phyloP scores from a whole-genome alignment of 169 alveolate genomes.

The Babesia sp. region DNA sequence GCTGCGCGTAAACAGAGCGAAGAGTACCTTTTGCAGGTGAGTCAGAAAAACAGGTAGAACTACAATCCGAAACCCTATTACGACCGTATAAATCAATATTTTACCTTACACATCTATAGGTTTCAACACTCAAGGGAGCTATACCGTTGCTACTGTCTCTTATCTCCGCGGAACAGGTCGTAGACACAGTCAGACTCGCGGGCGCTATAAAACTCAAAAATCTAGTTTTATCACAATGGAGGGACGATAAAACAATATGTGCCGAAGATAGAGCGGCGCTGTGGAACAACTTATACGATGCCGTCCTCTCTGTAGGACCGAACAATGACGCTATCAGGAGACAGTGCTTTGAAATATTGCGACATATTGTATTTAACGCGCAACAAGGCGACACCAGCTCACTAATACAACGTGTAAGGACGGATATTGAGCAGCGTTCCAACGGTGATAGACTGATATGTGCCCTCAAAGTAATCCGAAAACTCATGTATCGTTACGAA shows the following conservation, averaged over 20 bases:
- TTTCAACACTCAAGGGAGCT: constrained; percentile 36
- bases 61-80: not conserved
- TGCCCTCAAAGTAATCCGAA: constrained; percentile 50
- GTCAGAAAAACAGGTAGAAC: not conserved
- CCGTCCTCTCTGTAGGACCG: constrained; percentile 43
- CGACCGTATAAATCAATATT: not conserved
- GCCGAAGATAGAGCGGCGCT: constrained; percentile 32
- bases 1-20: constrained; percentile 36
- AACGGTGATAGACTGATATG: constrained; percentile 48
- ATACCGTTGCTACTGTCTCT: constrained; percentile 40
- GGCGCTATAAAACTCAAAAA: constrained; percentile 67
- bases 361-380: constrained; percentile 51
- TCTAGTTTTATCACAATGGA: constrained; percentile 46
- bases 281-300: constrained; percentile 45
- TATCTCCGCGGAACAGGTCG: constrained; percentile 37
- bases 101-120: not conserved
- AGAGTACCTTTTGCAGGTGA: constrained; percentile 40
- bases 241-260: not conserved
- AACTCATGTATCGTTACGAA: constrained; percentile 60
- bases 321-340: constrained; percentile 26
- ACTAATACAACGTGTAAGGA: constrained; percentile 9
- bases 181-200: constrained; percentile 45
- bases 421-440: constrained; percentile 58
- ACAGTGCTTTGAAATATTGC: constrained; percentile 56
- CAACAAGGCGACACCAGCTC: constrained; percentile 5